Base-by-base conservation (phyloP, 2,329 filamentous ascomycete genomes). In the Cadophora sp. region DNA sequence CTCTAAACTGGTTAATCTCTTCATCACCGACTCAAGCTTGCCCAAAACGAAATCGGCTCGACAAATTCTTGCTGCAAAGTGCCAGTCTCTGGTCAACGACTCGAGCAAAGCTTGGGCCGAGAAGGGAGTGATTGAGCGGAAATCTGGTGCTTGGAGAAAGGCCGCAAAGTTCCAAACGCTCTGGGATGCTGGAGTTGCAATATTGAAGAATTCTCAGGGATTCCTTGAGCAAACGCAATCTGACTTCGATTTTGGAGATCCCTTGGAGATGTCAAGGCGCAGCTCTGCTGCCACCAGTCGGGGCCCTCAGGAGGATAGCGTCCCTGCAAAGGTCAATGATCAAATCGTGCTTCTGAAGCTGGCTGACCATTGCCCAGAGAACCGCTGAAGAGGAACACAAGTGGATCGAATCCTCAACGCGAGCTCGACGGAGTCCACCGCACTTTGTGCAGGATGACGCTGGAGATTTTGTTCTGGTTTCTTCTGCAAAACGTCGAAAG, bases 311-410 rank as follows among this genome's bases (percentile, higher is more conserved):
- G 60, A 59, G 7, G 60, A 64, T 40, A 50, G 14, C 29, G 16
- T 48, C 19, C n/a, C 51, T 46, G 43, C n/a, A 67, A 67, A 67
- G 60, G 65, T 67, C 29, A 43, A 22, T 14, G 9, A 12, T n/a
- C 27, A 34, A 19, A 24, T 24, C 37, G 6, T 29, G 3, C 29
- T 22, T 58, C 29, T 24, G n/a, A 22, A 22, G 9, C 6, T 22
- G 2, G 53, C 48, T 63, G n/a, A 63, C 27, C 7, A 53, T 40
- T 50, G 24, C 24, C 16, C 16, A 63, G 62, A 29, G 53, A n/a
- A 31, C n/a, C 1, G 37, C 62, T 29, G 51, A 31, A 11, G 62
- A 58, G 9, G 51, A 37, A 19, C 40, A 9, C 26, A 43, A 29
- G 1, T 24, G 14, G 8, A 19, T 14, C 24, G 50, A 58, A 8